Evolutionary conservation across 108 stramenopile species (phyloP), one percentile per base, ranked within the genome.

Genomic region (Nitzschia palea): DNA sequence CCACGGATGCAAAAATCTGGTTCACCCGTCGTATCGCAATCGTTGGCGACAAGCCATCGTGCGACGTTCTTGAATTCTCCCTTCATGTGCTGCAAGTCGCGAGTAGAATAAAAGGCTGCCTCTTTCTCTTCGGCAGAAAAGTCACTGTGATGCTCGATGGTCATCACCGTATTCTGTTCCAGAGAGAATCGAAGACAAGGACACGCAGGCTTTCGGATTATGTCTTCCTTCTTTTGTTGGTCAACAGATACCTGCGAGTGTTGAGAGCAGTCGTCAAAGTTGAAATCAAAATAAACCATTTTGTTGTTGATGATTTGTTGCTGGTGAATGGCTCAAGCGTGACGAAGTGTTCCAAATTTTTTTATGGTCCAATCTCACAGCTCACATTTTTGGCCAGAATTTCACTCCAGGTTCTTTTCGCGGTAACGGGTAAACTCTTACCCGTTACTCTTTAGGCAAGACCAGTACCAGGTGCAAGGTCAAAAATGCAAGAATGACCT

Each of bases 111-210:
- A 34, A 26, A 60, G 0, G 59, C 40, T 23, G 59, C 59, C 25
- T 22, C 20, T 25, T 34, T 37, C 27, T 60, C 59, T 20, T 60
- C 59, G 2, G 18, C 10, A 1, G 40, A 42, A 20, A 60, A 40
- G 22, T 60, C 59, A 25, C 43, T 40, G 40, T 43, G n/a, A 20
- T 43, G 40, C 6, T n/a, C 23, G 9, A 34, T 34, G 5, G 31
- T 34, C 14, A 42, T 42, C 20, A 60, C 59, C 15, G 3, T 15
- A 23, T 40, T 60, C 40, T n/a, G 23, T 23, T 40, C 36, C 35
- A 60, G 40, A 40, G 31, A 34, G 18, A 60, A 40, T 37, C 59
- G 59, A 2, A 60, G 9, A 40, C 59, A 60, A 1, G 59, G 59
- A 40, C 59, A 60, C 2, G 59, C 59, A 4, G 59, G 37, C n/a